Base-by-base conservation (phyloP, 495 filamentous ascomycete genomes). In the Massariosphaeria phaeospora region DNA sequence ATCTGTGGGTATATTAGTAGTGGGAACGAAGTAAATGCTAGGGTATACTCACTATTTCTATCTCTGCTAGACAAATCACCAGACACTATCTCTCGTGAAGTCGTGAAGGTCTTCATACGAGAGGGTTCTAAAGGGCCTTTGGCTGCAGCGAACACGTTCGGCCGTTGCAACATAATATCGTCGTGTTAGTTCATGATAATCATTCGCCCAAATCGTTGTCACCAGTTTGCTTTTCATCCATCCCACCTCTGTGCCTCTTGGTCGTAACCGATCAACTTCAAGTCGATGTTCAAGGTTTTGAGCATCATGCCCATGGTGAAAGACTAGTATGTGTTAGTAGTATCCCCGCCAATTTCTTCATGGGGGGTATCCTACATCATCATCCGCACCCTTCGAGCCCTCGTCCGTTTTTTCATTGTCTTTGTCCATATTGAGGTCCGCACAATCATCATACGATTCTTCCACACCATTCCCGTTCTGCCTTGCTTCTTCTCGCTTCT, bases 241-340 rank as follows among this genome's bases (percentile, higher is more conserved):
- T 62, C 69, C 84, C 84, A 87, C 57, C 69, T 68, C 62, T 82
- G 76, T 35, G 63, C 57, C 3, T 57, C 61, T 30, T 69, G 67
- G 65, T 88, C 81, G 61, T 78, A 86, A 1, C 84, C 84, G 57
- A 88, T 84, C 2, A 78, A 49, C 25, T 73, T 70, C 18, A 79
- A 69, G 39, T 86, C 83, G 57, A 88, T 79, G 61, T 85, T 81
- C 18, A 88, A 69, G 36, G 73, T 82, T 57, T 76, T 76, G 3
- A 88, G 73, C 84, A 88, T 87, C 74, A 79, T 79, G 33, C 76
- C 79, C 81, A 88, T 85, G 3, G 82, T 85, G 61, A 87, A 86
- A 9, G 46, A 52, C 59, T 68, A 27, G 2, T 10, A 26, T 21
- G 5, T 2, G 26, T 55, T 48, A 51, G 36, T 26, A 43, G 30